Evolutionary conservation across 345 rosid genomes (phyloP).

Genomic region (Sapria himalayana): DNA sequence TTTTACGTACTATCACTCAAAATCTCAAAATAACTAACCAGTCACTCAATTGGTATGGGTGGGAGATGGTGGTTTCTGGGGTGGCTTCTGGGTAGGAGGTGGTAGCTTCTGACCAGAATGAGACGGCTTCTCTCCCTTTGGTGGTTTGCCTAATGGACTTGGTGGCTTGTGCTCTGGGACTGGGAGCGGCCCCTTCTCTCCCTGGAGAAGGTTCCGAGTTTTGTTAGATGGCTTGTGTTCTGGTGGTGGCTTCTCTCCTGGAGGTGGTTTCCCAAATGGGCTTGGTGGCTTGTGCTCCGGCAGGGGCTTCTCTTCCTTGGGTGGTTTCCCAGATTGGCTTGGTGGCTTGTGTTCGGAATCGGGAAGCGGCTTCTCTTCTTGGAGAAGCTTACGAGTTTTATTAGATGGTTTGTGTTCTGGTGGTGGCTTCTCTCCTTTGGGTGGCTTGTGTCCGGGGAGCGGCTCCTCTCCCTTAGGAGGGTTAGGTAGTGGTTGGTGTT

Average conservation of each 20-base stretch:
- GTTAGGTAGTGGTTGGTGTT: constrained; percentile 2
- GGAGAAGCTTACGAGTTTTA: constrained; percentile 2
- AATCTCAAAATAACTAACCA: not conserved
- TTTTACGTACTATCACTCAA: no score
- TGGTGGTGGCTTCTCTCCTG: not conserved
- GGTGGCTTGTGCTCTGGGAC: constrained; percentile 1
- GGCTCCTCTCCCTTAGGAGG: not conserved
- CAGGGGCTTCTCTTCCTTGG: not conserved
- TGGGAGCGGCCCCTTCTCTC: constrained; percentile 1
- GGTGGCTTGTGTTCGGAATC: not conserved
- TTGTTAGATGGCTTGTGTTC: constrained; percentile 1
- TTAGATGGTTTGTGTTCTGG: constrained; percentile 8
- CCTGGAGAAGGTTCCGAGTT: constrained; percentile 5
- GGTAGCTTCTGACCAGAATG: constrained; percentile 4
- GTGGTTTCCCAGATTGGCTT: not conserved
- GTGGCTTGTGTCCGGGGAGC: constrained; percentile 1
- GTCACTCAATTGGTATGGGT: constrained; percentile 5
- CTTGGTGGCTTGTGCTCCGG: constrained; percentile 1
- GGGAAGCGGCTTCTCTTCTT: not conserved
- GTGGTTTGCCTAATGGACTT: not conserved
- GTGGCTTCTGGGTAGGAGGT: constrained; percentile 5
- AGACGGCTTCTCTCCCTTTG: not conserved
- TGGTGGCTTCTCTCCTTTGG: constrained; percentile 11
- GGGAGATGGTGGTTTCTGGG: constrained; percentile 6
- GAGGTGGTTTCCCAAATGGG: not conserved